Conservation (phyloP, 1,139 yeast species). For the Magnusiomyces tetraspermus region DNA sequence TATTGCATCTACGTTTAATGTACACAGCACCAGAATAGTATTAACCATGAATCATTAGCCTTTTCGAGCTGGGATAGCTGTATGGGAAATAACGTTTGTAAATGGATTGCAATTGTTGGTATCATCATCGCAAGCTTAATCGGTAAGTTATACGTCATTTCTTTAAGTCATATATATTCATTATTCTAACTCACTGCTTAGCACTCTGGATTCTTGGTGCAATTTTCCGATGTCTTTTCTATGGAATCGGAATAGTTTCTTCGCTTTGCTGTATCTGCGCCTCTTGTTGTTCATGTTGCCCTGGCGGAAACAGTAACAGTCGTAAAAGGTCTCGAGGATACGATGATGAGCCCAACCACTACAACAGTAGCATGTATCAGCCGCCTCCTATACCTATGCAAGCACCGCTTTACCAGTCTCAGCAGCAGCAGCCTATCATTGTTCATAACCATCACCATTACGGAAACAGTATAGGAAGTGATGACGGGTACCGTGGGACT, state of each 20-base stretch:
- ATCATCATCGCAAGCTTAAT: conserved; percentile 45
- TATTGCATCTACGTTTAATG: no score
- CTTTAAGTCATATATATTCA: no score
- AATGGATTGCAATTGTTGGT: conserved; percentile 65
- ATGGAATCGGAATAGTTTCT: conserved; percentile 35
- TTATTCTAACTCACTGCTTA: conserved; percentile 10
- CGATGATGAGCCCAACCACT: not conserved
- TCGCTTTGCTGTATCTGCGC: conserved; percentile 37
- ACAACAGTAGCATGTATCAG: not conserved
- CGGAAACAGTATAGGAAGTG: not conserved
- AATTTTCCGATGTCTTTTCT: conserved; percentile 35
- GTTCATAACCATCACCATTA: conserved; percentile 6
- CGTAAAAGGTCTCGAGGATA: not conserved
- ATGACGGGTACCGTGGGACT: conserved; percentile 1
- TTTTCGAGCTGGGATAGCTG: conserved; percentile 69
- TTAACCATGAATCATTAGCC: conserved; percentile 22
- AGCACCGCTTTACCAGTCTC: not conserved
- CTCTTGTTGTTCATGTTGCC: conserved; percentile 11
- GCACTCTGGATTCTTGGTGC: conserved; percentile 36
- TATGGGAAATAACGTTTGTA: conserved; percentile 68
- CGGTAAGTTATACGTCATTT: conserved; percentile 23
- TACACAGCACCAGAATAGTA: not conserved
- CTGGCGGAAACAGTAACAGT: no score
- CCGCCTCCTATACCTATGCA: not conserved
- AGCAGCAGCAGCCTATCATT: conserved; percentile 6